Base-by-base conservation (phyloP, 106 monocot species). In the Chionographis japonica region DNA sequence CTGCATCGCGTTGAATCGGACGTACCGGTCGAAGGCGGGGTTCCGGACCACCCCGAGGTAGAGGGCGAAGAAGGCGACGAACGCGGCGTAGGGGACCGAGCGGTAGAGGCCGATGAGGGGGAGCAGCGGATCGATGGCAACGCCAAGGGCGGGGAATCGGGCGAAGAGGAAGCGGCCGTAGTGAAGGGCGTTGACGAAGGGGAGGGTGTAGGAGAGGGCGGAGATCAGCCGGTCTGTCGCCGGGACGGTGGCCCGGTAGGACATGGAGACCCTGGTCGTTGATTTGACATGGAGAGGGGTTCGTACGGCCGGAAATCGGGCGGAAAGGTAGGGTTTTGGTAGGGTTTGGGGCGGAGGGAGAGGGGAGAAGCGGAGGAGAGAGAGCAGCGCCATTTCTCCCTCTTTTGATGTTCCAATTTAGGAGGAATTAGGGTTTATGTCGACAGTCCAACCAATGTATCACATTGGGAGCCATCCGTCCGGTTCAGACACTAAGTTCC, bases 1-100 rank as follows among this genome's bases (percentile, higher is more conserved):
- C 73, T 94, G 93, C 93, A 94, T 94, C 2, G 89, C 64, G 62
- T 94, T 88, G 81, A 82, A 85, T 65, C 87, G 67, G 68, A 93
- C 86, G 78, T 72, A 89, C 16, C 87, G 71, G n/a, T 66, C 60
- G 80, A 98, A 78, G 67, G 6, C 40, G 13, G 82, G 72, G 83
- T 85, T 89, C 60, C 84, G 76, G 66, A 83, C 94, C 60, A 91
- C 86, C 8, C 81, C 80, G 79, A 97, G 89, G 83, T 85, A 87
- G 72, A 86, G 85, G 15, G 83, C 89, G 76, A 97, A 97, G 83
- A 91, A 86, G 56, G 89, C 88, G 36, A 83, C 82, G 83, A 91
- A 97, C 54, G 66, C 60, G 41, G 89, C 86, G 73, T 75, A 80
- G 66, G 92, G 89, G 58, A 91, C 37, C 36, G 89, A 53, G 50